These are phyloP conservation scores for Leptodontidium sp. DNA, from an alignment of 2,329 filamentous ascomycete species.

Conservation along the genomic window DNA sequence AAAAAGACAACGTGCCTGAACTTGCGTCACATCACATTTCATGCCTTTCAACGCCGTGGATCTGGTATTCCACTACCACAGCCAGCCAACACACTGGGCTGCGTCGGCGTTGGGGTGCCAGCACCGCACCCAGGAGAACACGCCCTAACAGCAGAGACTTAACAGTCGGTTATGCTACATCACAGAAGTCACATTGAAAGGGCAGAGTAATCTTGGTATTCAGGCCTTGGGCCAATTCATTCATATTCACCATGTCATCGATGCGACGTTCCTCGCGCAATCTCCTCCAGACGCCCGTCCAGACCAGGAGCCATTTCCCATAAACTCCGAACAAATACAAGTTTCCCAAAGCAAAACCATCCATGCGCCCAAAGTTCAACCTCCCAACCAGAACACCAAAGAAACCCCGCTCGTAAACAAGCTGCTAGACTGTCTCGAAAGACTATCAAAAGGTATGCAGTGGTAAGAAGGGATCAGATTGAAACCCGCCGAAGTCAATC, in stretches of 20 bases:
- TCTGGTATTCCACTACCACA: no score
- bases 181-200: neutral
- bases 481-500: slow-evolving; percentile 35
- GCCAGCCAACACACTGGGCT: no score
- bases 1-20: no score
- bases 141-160: no score
- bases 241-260: slow-evolving; percentile 36
- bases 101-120: neutral
- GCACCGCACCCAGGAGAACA: no score
- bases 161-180: neutral
- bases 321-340: slow-evolving; percentile 35
- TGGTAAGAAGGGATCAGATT: slow-evolving; percentile 39
- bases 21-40: no score
- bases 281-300: slow-evolving; percentile 39
- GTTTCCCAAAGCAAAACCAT: slow-evolving; percentile 27
- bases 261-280: slow-evolving; percentile 18
- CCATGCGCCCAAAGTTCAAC: slow-evolving; percentile 27
- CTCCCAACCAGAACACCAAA: slow-evolving; percentile 34
- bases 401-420: slow-evolving; percentile 49
- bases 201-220: neutral
- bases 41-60: no score
- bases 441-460: slow-evolving; percentile 48
- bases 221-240: slow-evolving; percentile 37
- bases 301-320: slow-evolving; percentile 35
- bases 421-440: slow-evolving; percentile 48